Percentiles rank a stretch among this genome's conserved stretches.
phyloP scores from a whole-genome alignment of 2,329 filamentous ascomycete genomes.

The Ophiostoma triangulosporum region DNA sequence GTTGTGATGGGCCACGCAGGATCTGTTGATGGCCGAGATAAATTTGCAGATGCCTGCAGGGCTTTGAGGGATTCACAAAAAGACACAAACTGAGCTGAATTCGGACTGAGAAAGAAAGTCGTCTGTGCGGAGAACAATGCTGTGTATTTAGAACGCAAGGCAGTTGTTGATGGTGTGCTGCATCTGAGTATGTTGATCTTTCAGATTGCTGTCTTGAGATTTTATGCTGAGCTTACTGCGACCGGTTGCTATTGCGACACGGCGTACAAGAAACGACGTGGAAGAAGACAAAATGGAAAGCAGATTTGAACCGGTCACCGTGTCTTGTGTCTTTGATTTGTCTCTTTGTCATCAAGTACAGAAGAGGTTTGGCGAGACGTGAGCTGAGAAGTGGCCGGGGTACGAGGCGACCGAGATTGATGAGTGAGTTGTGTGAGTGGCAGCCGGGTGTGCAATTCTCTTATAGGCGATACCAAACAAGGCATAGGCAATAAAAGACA shows the following conservation, averaged over 20 bases:
- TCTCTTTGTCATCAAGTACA: not conserved
- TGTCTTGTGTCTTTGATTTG: too few relatives aligned
- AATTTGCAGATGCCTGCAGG: too few relatives aligned
- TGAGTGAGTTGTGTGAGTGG: not conserved
- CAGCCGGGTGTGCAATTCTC: too few relatives aligned
- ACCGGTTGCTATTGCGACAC: too few relatives aligned
- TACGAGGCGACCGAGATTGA: not conserved
- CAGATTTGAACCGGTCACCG: not conserved
- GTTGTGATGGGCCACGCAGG: not conserved
- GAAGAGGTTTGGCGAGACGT: not conserved
- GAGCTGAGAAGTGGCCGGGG: not conserved
- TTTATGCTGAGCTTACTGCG: too few relatives aligned
- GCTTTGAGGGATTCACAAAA: not conserved
- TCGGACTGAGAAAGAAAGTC: not conserved
- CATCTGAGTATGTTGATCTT: not conserved
- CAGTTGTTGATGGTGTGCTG: not conserved
- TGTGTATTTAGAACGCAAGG: not conserved
- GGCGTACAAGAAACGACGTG: not conserved
- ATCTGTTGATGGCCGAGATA: not conserved
- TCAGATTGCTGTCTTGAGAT: not conserved
- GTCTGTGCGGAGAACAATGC: not conserved
- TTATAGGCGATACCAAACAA: too few relatives aligned
- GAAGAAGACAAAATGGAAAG: not conserved
- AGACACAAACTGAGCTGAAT: not conserved
- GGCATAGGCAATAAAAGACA: too few relatives aligned